phyloP scores from a whole-genome alignment of 768 basidiomycete genomes.

The Pleurotus ostreatus region DNA sequence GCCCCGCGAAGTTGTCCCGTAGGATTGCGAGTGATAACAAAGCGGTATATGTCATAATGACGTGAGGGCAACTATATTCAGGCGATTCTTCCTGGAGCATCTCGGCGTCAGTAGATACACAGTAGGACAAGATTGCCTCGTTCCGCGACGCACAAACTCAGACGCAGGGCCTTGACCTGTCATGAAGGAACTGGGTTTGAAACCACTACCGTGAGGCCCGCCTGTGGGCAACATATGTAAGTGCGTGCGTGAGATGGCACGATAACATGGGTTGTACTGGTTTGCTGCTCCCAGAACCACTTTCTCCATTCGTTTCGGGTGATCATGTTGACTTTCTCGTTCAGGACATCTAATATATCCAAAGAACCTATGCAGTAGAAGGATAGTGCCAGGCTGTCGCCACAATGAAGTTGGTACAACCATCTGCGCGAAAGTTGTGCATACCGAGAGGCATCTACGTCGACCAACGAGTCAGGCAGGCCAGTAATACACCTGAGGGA shows the following conservation, averaged over 20 bases:
- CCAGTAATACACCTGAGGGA: slow-evolving; percentile 66
- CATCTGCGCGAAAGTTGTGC: background rate
- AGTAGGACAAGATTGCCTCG: background rate
- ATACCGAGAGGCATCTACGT: slow-evolving; percentile 72
- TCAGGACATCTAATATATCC: slow-evolving; percentile 63
- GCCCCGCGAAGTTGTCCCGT: slow-evolving; percentile 72
- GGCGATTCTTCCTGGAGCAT: slow-evolving; percentile 29
- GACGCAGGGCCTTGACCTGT: slow-evolving; percentile 25
- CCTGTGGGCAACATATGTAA: slow-evolving; percentile 26
- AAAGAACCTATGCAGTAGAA: slow-evolving; percentile 89
- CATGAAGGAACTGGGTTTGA: slow-evolving; percentile 75
- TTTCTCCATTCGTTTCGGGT: slow-evolving; percentile 65
- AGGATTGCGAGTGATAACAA: slow-evolving; percentile 80
- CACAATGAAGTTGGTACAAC: too few relatives aligned
- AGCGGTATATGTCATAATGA: slow-evolving; percentile 94
- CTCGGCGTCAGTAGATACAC: background rate
- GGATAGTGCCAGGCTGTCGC: slow-evolving; percentile 67
- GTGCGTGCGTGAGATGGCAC: slow-evolving; percentile 9
- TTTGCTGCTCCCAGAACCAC: slow-evolving; percentile 92
- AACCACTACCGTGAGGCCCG: slow-evolving; percentile 61
- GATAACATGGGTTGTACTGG: slow-evolving; percentile 33
- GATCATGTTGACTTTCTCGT: slow-evolving; percentile 37
- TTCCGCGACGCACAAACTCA: slow-evolving; percentile 12
- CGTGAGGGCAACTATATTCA: slow-evolving; percentile 67
- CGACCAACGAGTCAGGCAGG: slow-evolving; percentile 65